Evolutionary conservation across 1,284 basidiomycete genomes (phyloP).

Genomic region (Ustilago sp.): DNA sequence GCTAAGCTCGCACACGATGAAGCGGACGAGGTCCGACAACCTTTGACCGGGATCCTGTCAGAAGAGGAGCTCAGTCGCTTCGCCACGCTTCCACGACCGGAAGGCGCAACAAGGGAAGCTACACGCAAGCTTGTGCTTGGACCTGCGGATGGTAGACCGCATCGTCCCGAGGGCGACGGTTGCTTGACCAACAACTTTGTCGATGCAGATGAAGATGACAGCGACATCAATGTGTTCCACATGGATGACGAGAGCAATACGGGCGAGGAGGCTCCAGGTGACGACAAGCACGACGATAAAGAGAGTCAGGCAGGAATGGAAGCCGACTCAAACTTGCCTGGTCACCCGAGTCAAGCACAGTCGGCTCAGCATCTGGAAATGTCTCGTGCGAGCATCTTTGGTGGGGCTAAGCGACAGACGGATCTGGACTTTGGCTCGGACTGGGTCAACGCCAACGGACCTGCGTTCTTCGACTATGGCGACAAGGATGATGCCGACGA

Average conservation of each 20-base stretch:
- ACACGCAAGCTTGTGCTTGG: slow-evolving; percentile 58
- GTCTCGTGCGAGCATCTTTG: slow-evolving; percentile 37
- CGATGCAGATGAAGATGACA: slow-evolving; percentile 30
- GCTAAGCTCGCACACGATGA: slow-evolving; percentile 49
- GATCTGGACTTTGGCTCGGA: slow-evolving; percentile 33
- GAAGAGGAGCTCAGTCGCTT: slow-evolving; percentile 27
- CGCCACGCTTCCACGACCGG: slow-evolving; percentile 2
- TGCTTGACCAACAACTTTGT: slow-evolving; percentile 37
- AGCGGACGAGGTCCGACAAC: slow-evolving; percentile 58
- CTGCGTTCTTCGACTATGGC: slow-evolving; percentile 49
- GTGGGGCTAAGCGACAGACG: slow-evolving; percentile 23
- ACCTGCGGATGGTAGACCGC: slow-evolving; percentile 59
- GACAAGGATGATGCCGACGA: slow-evolving; percentile 37
- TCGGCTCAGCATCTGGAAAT: slow-evolving; percentile 45
- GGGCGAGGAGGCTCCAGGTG: slow-evolving; percentile 8
- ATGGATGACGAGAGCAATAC: slow-evolving; percentile 44
- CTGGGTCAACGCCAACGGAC: slow-evolving; percentile 39
- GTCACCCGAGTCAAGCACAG: slow-evolving; percentile 16
- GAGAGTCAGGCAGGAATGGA: slow-evolving; percentile 12
- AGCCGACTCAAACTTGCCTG: slow-evolving; percentile 8
- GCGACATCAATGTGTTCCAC: slow-evolving; percentile 36
- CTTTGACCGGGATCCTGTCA: slow-evolving; percentile 46
- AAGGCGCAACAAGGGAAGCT: neutral
- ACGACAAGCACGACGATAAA: slow-evolving; percentile 6
- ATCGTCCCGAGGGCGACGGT: slow-evolving; percentile 41